These are phyloP conservation scores for Syncephalastrum monosporum DNA, from an alignment of 371 early-diverging fungal species.

Conservation along the genomic window DNA sequence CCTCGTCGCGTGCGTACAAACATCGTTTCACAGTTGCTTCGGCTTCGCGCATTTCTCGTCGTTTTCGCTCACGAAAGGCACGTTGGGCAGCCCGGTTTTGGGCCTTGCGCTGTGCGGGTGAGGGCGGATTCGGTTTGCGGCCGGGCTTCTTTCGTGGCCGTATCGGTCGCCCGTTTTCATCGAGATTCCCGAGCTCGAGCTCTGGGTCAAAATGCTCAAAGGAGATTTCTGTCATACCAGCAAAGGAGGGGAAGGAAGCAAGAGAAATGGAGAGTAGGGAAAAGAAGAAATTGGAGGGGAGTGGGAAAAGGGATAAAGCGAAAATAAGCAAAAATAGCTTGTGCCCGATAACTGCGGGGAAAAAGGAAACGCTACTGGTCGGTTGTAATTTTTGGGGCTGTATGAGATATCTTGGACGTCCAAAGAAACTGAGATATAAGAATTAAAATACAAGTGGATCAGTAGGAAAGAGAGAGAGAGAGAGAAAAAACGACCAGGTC, in stretches of 20 bases:
- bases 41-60: constrained; percentile 41
- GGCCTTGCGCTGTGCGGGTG: constrained; percentile 51
- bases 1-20: constrained; percentile 26
- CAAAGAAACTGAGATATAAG: neutral
- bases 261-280: neutral
- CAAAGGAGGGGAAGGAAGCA: constrained; percentile 3
- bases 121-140: constrained; percentile 31
- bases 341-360: too few relatives aligned
- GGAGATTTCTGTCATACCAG: constrained; percentile 26
- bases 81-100: constrained; percentile 32
- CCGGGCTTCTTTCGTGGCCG: constrained; percentile 35
- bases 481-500: constrained; percentile 1
- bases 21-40: constrained; percentile 35
- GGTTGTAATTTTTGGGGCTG: too few relatives aligned
- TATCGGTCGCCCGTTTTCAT: constrained; percentile 31
- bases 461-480: too few relatives aligned
- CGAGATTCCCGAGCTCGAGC: constrained; percentile 26
- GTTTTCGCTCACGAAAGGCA: constrained; percentile 32
- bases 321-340: too few relatives aligned
- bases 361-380: too few relatives aligned
- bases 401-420: too few relatives aligned
- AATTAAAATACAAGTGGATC: neutral
- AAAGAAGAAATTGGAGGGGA: constrained; percentile 4
- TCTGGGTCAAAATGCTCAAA: constrained; percentile 39
- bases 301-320: neutral